These are phyloP conservation scores for Paramecium bursaria DNA, from an alignment of 73 alveolate species.

Conservation along the genomic window DNA sequence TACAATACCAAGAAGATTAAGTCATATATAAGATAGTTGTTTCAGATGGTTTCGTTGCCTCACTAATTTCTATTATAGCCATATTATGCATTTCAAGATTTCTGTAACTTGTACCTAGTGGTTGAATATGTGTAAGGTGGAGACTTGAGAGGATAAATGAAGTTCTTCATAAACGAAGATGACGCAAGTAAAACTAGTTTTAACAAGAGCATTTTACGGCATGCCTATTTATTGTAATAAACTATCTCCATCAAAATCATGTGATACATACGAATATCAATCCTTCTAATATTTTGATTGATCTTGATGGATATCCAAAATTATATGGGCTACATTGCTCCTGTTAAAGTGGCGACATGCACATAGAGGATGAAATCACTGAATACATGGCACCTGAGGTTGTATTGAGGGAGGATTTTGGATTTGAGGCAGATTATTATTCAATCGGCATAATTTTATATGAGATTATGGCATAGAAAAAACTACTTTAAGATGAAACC, in stretches of 20 bases:
- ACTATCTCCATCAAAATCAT: conserved; percentile 4
- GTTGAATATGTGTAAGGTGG: conserved; percentile 92
- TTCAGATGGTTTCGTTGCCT: conserved; percentile 44
- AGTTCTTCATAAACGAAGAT: conserved; percentile 26
- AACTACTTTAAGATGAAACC: background rate
- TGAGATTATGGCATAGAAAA: conserved; percentile 67
- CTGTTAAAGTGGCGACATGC: conserved; percentile 31
- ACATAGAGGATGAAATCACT: conserved; percentile 77
- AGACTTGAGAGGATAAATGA: conserved; percentile 77
- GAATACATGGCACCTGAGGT: conserved; percentile 97
- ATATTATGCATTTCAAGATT: conserved; percentile 91
- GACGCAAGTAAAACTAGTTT: conserved; percentile 34
- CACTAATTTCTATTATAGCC: conserved; percentile 89
- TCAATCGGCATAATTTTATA: conserved; percentile 87
- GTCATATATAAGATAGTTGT: conserved; percentile 34
- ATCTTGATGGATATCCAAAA: conserved; percentile 70
- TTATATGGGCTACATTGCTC: conserved; percentile 74
- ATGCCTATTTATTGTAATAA: conserved; percentile 12
- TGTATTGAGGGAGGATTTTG: conserved; percentile 75
- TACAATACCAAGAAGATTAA: conserved; percentile 47
- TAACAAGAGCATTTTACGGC: conserved; percentile 28
- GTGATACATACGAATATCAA: conserved; percentile 34
- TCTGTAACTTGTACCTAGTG: conserved; percentile 85
- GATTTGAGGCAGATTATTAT: conserved; percentile 90
- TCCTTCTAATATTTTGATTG: conserved; percentile 60